Conservation (phyloP, 805 yeast genomes). For the Ogataea nonfermentans region DNA sequence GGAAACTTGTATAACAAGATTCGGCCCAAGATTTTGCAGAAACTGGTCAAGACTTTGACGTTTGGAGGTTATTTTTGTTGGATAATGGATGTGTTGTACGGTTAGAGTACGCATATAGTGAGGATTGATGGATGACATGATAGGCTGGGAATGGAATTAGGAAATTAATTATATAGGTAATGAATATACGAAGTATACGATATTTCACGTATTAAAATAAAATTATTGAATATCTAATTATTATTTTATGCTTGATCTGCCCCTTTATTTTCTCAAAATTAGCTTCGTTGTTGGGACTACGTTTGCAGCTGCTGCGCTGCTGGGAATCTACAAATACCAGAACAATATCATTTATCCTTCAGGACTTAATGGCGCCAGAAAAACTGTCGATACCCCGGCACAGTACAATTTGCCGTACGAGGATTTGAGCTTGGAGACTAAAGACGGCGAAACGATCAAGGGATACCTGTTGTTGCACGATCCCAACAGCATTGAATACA, state of each 20-base stretch:
- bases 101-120: conserved; percentile 22
- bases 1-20: conserved; percentile 42
- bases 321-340: conserved; percentile 62
- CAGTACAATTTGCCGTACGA: conserved; percentile 65
- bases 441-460: conserved; percentile 68
- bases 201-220: not conserved
- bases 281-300: conserved; percentile 43
- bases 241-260: conserved; percentile 1
- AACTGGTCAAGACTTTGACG: conserved; percentile 35
- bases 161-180: too few relatives aligned
- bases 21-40: conserved; percentile 28
- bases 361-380: conserved; percentile 68
- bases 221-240: not conserved
- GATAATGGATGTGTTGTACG: conserved; percentile 39
- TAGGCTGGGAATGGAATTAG: too few relatives aligned
- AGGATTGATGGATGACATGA: too few relatives aligned
- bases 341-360: conserved; percentile 79
- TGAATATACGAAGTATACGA: too few relatives aligned
- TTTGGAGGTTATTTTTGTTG: conserved; percentile 48
- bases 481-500: conserved; percentile 35
- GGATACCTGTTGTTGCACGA: conserved; percentile 61
- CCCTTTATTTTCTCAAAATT: conserved; percentile 33
- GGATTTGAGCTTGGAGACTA: conserved; percentile 55
- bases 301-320: conserved; percentile 43
- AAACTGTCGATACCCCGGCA: conserved; percentile 75